phyloP scores from a whole-genome alignment of 2,329 filamentous ascomycete species.

The Ophidiomyces ophidiicola region DNA sequence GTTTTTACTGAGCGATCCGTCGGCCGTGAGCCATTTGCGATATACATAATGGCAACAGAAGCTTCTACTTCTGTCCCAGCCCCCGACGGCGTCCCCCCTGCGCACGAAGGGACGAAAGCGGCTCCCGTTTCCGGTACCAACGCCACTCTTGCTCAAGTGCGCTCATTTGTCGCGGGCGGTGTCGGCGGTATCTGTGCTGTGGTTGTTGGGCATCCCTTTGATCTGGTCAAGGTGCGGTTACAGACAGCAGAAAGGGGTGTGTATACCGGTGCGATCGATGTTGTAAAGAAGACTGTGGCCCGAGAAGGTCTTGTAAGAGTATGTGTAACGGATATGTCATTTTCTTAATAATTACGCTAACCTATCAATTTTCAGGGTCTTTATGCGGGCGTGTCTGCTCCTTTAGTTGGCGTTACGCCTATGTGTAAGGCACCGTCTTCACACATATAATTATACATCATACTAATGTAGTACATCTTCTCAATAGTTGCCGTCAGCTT shows the following conservation, averaged over 20 bases:
- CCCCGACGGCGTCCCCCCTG: conserved; percentile 20
- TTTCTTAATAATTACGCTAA: background rate
- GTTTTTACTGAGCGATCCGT: no score
- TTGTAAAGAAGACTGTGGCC: conserved; percentile 77
- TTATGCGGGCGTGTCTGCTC: conserved; percentile 94
- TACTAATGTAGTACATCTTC: background rate
- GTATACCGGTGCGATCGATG: conserved; percentile 81
- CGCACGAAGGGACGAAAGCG: conserved; percentile 23
- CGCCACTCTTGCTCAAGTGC: conserved; percentile 51
- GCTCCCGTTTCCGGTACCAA: conserved; percentile 22
- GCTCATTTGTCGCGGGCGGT: conserved; percentile 77
- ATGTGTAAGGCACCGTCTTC: conserved; percentile 64
- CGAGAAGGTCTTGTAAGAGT: conserved; percentile 62
- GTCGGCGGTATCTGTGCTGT: conserved; percentile 92
- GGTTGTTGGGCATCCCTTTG: conserved; percentile 89
- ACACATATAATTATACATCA: no score
- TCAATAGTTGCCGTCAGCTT: conserved; percentile 51
- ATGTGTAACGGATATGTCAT: conserved; percentile 16
- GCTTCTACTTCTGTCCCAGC: conserved; percentile 25
- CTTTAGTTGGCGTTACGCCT: conserved; percentile 86
- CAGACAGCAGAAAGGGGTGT: conserved; percentile 93
- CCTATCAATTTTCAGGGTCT: conserved; percentile 48
- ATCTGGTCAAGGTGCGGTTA: conserved; percentile 91
- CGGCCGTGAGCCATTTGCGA: no score
- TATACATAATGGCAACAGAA: conserved; percentile 10